Percentiles rank a stretch among this genome's conserved stretches.
phyloP scores from a whole-genome alignment of 2,329 filamentous ascomycete species.

The Penicillium sclerotigenum region DNA sequence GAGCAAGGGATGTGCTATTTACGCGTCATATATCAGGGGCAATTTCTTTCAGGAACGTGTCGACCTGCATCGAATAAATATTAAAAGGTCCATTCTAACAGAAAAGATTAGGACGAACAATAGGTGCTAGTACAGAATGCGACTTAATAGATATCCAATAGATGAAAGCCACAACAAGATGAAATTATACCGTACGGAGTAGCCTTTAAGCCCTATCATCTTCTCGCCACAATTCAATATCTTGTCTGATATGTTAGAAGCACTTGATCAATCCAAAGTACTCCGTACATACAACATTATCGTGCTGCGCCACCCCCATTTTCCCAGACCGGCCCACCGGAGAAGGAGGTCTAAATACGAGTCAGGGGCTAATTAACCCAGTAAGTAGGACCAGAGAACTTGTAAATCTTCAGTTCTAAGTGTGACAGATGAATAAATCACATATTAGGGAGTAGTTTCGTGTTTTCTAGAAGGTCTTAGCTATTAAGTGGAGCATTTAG shows the following conservation, averaged over 20 bases:
- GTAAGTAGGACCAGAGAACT: too few species aligned
- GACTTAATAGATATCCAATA: background rate
- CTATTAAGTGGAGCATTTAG: background rate
- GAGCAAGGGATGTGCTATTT: background rate
- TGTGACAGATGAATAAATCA: background rate
- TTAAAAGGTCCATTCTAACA: too few species aligned
- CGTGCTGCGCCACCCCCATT: background rate
- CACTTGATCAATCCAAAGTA: background rate
- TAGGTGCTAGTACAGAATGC: background rate
- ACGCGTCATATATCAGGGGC: background rate
- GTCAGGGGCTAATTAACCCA: background rate
- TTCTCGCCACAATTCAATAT: background rate
- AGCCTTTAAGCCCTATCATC: too few species aligned
- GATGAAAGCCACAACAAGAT: background rate
- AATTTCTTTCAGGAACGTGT: background rate
- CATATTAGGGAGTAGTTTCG: too few species aligned
- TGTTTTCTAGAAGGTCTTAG: conserved; percentile 16
- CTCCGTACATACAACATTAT: background rate
- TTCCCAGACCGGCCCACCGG: background rate
- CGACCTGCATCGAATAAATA: background rate
- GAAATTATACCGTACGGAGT: background rate
- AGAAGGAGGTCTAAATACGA: background rate
- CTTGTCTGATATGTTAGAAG: background rate
- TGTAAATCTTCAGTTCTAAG: background rate
- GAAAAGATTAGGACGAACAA: background rate